Base-by-base conservation (phyloP, 345 rosid genomes). In the Nephelium lappaceum region DNA sequence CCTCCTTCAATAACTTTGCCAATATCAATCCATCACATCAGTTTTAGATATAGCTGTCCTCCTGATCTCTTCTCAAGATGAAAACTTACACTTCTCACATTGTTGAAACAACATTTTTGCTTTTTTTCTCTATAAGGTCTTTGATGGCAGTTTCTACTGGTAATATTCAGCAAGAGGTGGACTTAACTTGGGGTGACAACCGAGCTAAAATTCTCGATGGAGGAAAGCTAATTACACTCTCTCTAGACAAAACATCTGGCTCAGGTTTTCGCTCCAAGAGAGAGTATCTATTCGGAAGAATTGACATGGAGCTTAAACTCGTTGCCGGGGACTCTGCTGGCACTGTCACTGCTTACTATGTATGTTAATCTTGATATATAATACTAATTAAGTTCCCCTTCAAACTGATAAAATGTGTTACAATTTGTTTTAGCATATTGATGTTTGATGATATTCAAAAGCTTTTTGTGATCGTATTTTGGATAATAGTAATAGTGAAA, bases 301-400 rank as follows among this genome's bases (percentile, higher is more conserved):
- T 82, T 38, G 77, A 75, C 39, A 75, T 75, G 82, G 70, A 79
- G 43, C 15, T 82, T 73, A 82, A 78, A 68, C 82, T 82, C 16
- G 82, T 79, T 19, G 27, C 82, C 7, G 80, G 85, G 3, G 73
- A 82, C 79, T 82, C 85, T 58, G 82, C 85, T 58, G 85, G 85
- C 19, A 79, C 85, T 18, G 85, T 82, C 36, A 75, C 85, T 58
- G 80, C 82, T 15, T 82, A 51, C 72, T 82, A 82, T 43, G 85
- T 82, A 43, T 16, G 69, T 55, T 8, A 14, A 15, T 65, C 42
- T 38, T n/a, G n/a, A n/a, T n/a, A n/a, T n/a, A n/a, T n/a, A n/a
- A n/a, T n/a, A n/a, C n/a, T n/a, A n/a, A n/a, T n/a, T n/a, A n/a
- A n/a, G n/a, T n/a, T 45, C 51, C 10, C 12, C 12, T 45, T 45